Evolutionary conservation across 177 flowering plant genomes (phyloP).

Genomic region (Telopea speciosissima): DNA sequence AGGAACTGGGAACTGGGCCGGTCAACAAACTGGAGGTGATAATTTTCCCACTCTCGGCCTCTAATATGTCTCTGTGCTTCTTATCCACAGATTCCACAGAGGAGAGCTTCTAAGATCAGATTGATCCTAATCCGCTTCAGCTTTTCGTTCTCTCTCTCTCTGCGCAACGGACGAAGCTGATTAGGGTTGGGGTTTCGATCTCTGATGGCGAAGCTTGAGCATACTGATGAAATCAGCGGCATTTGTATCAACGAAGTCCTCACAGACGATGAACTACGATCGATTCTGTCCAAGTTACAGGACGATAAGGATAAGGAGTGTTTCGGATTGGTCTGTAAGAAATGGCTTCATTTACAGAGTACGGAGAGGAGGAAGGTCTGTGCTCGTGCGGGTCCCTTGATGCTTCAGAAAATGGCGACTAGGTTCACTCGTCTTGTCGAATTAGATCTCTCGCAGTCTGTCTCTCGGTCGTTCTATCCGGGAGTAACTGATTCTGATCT

Average conservation of each 20-base stretch:
- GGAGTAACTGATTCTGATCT: constrained; percentile 92
- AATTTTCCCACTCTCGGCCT: too few relatives aligned
- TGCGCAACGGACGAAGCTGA: not conserved
- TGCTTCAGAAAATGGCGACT: constrained; percentile 66
- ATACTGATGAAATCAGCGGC: constrained; percentile 2
- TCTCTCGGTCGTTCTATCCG: constrained; percentile 73
- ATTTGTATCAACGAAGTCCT: constrained; percentile 63
- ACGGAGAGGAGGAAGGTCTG: constrained; percentile 69
- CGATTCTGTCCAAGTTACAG: constrained; percentile 47
- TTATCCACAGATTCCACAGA: not conserved
- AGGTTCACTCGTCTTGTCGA: constrained; percentile 55
- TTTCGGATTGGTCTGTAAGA: constrained; percentile 80
- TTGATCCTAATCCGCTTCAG: not conserved
- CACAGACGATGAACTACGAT: constrained; percentile 75
- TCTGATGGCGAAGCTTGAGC: constrained; percentile 13
- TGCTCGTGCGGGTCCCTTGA: constrained; percentile 79
- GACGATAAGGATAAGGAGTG: constrained; percentile 57
- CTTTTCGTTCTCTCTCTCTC: not conserved
- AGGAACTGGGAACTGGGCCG: too few relatives aligned
- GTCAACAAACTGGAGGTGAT: too few relatives aligned
- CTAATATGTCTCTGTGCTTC: too few relatives aligned
- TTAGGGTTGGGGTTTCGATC: not conserved
- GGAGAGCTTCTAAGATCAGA: not conserved
- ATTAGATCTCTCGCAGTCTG: constrained; percentile 78
- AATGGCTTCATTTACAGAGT: constrained; percentile 84